phyloP scores from a whole-genome alignment of 768 basidiomycete genomes.

The Termitomyces eurrhizus region DNA sequence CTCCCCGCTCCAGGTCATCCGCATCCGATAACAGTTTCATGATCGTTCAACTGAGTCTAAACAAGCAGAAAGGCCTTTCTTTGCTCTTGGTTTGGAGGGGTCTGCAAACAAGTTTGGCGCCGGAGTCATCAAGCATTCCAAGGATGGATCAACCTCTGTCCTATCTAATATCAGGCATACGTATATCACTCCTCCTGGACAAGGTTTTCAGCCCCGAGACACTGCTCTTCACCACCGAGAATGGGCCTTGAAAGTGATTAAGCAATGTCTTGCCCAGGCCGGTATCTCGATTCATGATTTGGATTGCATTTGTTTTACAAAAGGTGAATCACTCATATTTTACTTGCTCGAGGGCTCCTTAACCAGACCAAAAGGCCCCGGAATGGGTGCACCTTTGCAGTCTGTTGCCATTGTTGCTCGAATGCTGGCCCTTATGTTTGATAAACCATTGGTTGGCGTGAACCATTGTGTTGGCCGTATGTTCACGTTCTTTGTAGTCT shows the following conservation, averaged over 20 bases:
- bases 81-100: constrained; percentile 96
- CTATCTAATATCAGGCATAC: constrained; percentile 95
- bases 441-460: constrained; percentile 94
- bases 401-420: constrained; percentile 93
- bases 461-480: constrained; percentile 98
- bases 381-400: constrained; percentile 97
- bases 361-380: constrained; percentile 64
- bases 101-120: constrained; percentile 98
- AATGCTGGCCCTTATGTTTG: constrained; percentile 80
- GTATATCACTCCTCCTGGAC: constrained; percentile 98
- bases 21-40: background rate
- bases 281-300: constrained; percentile 69
- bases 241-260: constrained; percentile 83
- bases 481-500: constrained; percentile 24
- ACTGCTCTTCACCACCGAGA: constrained; percentile 95
- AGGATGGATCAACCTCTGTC: constrained; percentile 69
- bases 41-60: constrained; percentile 6
- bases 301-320: constrained; percentile 96
- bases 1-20: constrained; percentile 34
- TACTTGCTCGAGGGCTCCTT: background rate
- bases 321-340: constrained; percentile 54
- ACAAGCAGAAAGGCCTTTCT: constrained; percentile 53
- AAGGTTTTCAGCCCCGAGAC: constrained; percentile 94
- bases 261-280: constrained; percentile 68
- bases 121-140: constrained; percentile 82